A percentile compares a stretch with the other conserved stretches of the same genome.
Conservation (phyloP, 2,329 filamentous ascomycete species). For the Talaromyces sp. region DNA sequence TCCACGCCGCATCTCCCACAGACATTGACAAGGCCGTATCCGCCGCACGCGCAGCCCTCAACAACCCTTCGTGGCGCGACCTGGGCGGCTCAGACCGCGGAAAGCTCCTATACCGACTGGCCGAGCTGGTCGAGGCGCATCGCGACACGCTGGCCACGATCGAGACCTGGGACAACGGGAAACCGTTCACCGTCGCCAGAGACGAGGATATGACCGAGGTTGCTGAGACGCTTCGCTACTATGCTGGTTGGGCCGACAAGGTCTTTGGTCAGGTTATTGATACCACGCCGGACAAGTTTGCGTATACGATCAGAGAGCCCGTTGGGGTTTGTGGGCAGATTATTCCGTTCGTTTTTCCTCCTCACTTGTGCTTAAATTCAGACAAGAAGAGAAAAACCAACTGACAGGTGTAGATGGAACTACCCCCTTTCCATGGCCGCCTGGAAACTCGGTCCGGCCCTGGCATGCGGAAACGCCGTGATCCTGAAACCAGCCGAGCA, state of each 20-base stretch:
- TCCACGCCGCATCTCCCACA: conserved; percentile 59
- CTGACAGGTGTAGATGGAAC: conserved; percentile 53
- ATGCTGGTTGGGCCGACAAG: conserved; percentile 76
- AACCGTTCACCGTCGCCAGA: conserved; percentile 63
- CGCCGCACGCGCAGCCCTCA: conserved; percentile 63
- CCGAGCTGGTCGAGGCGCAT: conserved; percentile 24
- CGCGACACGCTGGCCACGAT: conserved; percentile 21
- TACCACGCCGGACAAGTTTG: conserved; percentile 63
- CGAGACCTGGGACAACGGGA: conserved; percentile 36
- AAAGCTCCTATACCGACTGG: conserved; percentile 21
- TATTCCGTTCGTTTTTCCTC: conserved; percentile 47
- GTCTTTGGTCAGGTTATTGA: conserved; percentile 71
- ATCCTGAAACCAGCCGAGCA: conserved; percentile 56
- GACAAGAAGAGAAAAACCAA: background rate
- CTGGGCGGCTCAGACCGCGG: conserved; percentile 40
- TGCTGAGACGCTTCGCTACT: conserved; percentile 62
- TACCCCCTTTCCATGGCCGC: conserved; percentile 72
- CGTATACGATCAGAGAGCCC: conserved; percentile 71
- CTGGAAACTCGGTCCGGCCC: conserved; percentile 57
- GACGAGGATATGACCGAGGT: conserved; percentile 60
- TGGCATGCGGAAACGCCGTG: conserved; percentile 54
- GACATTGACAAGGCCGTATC: conserved; percentile 66
- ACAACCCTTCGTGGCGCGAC: conserved; percentile 59
- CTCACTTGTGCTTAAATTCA: too few species aligned
- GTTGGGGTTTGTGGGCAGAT: conserved; percentile 73